Evolutionary conservation across 2,329 filamentous ascomycete species (phyloP), one percentile per base, ranked within the genome.

Genomic region (Massarina eburnea): DNA sequence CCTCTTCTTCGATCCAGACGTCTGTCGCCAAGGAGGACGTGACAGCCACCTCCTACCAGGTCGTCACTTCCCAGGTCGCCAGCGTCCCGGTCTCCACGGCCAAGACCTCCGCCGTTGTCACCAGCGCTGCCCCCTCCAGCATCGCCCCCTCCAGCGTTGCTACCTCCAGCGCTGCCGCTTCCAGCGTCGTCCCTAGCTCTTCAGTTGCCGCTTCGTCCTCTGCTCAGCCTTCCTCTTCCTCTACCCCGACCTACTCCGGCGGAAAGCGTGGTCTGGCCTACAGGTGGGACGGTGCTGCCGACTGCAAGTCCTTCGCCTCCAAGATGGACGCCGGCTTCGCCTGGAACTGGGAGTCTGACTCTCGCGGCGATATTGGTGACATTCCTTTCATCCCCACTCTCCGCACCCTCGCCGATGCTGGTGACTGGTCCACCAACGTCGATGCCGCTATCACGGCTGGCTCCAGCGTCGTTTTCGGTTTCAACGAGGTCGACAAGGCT

Each of bases 251-350:
- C 47, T 61, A 63, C 59, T 64, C 58, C 20, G 65, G 63, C 42
- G 65, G 67, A 58, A 86, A 87, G 81, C 83, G 84, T 64, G 86
- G 86, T 70, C 70, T 88, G 39, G 81, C 81, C 40, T 89, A 84
- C 79, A 39, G 39, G 20, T 46, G 39, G 39, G 88, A 88, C 70
- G 73, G 81, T 24, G 76, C 76, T 44, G 57, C 55, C 21, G 73
- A 85, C 27, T 77, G 79, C 64, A 70, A 73, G 43, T 58, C 69
- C 52, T 84, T 88, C 66, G 60, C 71, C 37, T 34, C 27, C 22
- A 61, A 58, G 44, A 63, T 66, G 39, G 63, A 78, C 48, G 76
- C 81, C 61, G 69, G 71, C 32, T 89, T 85, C 82, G 78, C 72
- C 38, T 87, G 86, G 77, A 88, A 88, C 79, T 89, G 86, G 86